Evolutionary conservation across 2,329 filamentous ascomycete genomes (phyloP), one percentile per base, ranked within the genome.

Genomic region (Karstenula rhodostoma): DNA sequence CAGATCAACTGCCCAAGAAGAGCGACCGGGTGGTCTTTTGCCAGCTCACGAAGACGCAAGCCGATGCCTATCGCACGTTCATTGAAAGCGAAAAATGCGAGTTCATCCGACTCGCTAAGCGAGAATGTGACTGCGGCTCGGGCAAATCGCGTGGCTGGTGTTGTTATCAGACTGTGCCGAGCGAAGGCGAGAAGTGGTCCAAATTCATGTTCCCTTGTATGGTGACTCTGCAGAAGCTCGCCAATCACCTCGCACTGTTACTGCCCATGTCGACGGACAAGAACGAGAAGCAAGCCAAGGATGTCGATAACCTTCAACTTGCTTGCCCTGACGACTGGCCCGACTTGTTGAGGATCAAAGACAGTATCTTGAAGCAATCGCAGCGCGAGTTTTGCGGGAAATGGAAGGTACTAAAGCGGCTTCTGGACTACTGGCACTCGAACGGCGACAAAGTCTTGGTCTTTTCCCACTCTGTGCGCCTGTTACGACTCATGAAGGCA

Each of bases 351-450:
- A 82, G 83, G 12, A 87, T 90, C 22, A 86, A 92, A 46, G 92
- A 97, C 68, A 92, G 88, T 9, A 90, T 98, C 60, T 79, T 91
- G 53, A 91, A 90, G 68, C 89, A 93, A 53, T 90, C 93, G 1
- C 93, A 97, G 68, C 90, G 92, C 0, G 91, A 96, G 59, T 97
- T 94, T 66, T 99, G 95, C 72, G 95, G 95, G 3, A 99, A 99
- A 78, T 99, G 95, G 95, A 93, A 92, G 73, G 88, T 99, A 0
- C 78, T 99, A 32, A 92, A 89, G 75, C 94, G 92, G 69, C 82
- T 99, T 4, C 85, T 99, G 7, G 89, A 89, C 57, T 94, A 95
- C 77, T 99, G 95, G 95, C 87, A 97, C 73, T 83, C 86, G 15
- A 93, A 91, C 71, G 92, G 93, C 15, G 93, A 97, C 79, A 99